Evolutionary conservation across 2,329 filamentous ascomycete genomes (phyloP).

Genomic region (Colletotrichum navitas): DNA sequence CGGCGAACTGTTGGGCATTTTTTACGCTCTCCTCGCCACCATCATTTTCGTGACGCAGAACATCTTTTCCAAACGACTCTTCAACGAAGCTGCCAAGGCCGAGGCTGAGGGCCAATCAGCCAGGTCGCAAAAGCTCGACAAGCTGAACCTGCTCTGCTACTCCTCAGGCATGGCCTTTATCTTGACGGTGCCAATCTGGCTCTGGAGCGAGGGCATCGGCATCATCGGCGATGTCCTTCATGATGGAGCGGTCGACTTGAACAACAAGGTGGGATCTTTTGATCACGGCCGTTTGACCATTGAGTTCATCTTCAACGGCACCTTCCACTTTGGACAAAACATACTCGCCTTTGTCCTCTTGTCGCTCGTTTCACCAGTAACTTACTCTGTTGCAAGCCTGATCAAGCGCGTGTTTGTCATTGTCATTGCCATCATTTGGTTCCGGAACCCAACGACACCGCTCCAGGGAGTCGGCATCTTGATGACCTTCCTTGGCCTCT

Average conservation of each 20-base stretch:
- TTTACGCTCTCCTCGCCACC: conserved; percentile 90
- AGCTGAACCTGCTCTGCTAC: conserved; percentile 96
- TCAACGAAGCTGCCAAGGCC: conserved; percentile 90
- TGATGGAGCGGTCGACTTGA: conserved; percentile 80
- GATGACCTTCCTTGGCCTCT: conserved; percentile 91
- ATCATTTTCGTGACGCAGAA: conserved; percentile 98
- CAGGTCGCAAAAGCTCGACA: conserved; percentile 86
- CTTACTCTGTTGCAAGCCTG: conserved; percentile 94
- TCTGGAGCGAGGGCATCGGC: conserved; percentile 87
- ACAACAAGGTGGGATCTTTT: conserved; percentile 72
- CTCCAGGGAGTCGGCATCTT: conserved; percentile 87
- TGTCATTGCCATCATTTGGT: conserved; percentile 94
- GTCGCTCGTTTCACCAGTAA: conserved; percentile 94
- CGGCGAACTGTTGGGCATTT: conserved; percentile 89
- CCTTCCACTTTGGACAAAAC: conserved; percentile 96
- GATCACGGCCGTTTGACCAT: conserved; percentile 79
- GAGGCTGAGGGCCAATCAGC: conserved; percentile 77
- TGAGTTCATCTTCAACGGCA: conserved; percentile 98
- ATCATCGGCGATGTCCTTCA: conserved; percentile 83
- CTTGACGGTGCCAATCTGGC: conserved; percentile 90
- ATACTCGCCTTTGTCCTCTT: conserved; percentile 94
- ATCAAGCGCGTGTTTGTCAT: conserved; percentile 99
- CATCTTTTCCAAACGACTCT: conserved; percentile 97
- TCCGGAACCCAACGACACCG: conserved; percentile 86
- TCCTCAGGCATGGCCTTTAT: conserved; percentile 95